Base-by-base conservation (phyloP, 2,329 filamentous ascomycete species). In the Penicillium sclerotigenum region DNA sequence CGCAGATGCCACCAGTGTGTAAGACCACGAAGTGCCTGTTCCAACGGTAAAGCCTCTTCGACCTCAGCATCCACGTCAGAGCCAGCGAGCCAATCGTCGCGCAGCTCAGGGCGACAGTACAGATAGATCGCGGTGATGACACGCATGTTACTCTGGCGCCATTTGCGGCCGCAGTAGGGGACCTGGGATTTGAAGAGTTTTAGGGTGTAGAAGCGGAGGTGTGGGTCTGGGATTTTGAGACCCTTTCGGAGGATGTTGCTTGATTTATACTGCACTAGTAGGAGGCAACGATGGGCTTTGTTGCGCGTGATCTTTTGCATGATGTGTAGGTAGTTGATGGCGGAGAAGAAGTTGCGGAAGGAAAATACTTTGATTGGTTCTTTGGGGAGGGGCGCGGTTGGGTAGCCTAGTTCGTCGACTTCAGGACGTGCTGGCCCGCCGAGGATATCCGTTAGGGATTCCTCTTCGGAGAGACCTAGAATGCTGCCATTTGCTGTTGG, bases 161-260 rank as follows among this genome's bases (percentile, higher is more conserved):
- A 99, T 77, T 99, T 99, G 41, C 94, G 87, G 22, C 94, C 93
- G 73, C 93, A 97, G 79, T 96, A 99, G 1, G 94, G 94, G 5
- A 99, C 94, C 74, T 99, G 94, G 58, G 91, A 94, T 75, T 99
- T 99, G 86, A 97, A 97, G 0, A 99, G 83, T 76, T 99, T 99
- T 65, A 99, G 84, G 0, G 94, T 96, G 78, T 97, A 97, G 41
- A 96, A 86, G 6, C 94, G 87, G 38, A 99, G 81, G 67, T 91
- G 84, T 2, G 87, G 87, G 68, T 99, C 91, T 0, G 93, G 93
- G 22, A 97, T 88, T 65, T 94, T 93, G 16, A 99, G 84, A 6
- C 89, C 87, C 73, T 96, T 97, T 66, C 91, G 89, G 26, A 99
- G 83, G 65, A 97, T 96, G 57, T 90, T 91, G 55, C 88, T 91